Percentiles rank a stretch among this genome's conserved stretches.
Evolutionary conservation across 805 yeast species (phyloP).

Genomic region (Candida taoyuanica): DNA sequence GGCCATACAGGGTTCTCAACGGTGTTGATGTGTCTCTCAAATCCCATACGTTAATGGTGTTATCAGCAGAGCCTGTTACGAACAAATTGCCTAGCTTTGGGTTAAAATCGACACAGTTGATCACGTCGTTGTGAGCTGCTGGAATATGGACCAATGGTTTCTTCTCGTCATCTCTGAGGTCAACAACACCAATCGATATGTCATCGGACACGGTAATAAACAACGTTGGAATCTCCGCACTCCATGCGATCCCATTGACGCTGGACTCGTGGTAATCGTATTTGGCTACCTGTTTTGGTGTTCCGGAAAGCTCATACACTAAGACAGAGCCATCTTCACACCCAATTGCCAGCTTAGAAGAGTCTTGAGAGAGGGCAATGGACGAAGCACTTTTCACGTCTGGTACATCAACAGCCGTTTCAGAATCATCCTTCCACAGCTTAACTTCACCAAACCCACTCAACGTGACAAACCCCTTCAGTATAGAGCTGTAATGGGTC

Average conservation of each 20-base stretch:
- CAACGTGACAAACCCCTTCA: slow-evolving; percentile 22
- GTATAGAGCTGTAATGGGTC: slow-evolving; percentile 41
- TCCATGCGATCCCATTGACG: slow-evolving; percentile 67
- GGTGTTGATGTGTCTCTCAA: slow-evolving; percentile 57
- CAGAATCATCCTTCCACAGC: slow-evolving; percentile 33
- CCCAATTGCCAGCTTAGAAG: slow-evolving; percentile 51
- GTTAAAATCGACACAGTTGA: slow-evolving; percentile 66
- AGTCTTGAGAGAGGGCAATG: slow-evolving; percentile 17
- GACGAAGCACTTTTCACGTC: not conserved
- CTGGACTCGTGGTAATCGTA: slow-evolving; percentile 47
- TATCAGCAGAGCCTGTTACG: slow-evolving; percentile 78
- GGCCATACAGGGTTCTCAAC: slow-evolving; percentile 64
- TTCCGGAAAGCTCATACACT: slow-evolving; percentile 49
- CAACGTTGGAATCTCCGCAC: slow-evolving; percentile 35
- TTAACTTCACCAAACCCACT: slow-evolving; percentile 42
- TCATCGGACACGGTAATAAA: slow-evolving; percentile 76
- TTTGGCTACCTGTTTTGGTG: not conserved
- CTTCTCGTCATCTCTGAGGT: slow-evolving; percentile 38
- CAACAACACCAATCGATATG: slow-evolving; percentile 54
- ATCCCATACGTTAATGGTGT: slow-evolving; percentile 71
- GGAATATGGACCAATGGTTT: slow-evolving; percentile 39
- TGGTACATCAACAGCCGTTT: not conserved
- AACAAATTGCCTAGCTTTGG: slow-evolving; percentile 48
- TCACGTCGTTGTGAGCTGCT: slow-evolving; percentile 53
- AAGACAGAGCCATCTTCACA: slow-evolving; percentile 66